Percentiles rank a stretch among this genome's conserved stretches.
These are phyloP conservation scores for Candida takata DNA, from an alignment of 805 yeast genomes.

Conservation along the genomic window DNA sequence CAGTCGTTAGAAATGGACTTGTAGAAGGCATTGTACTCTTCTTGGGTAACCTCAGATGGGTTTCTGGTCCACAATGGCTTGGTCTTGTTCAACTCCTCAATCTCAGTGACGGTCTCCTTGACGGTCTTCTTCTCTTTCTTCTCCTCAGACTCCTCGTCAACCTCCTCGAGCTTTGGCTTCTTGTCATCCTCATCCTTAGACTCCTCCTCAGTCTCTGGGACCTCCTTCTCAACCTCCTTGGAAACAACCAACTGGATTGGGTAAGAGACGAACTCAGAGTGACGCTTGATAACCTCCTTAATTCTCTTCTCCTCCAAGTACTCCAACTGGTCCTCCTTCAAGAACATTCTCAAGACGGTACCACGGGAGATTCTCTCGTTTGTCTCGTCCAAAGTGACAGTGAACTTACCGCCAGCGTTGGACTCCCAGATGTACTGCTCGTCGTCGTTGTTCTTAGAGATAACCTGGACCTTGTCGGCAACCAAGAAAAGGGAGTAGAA, in stretches of 20 bases:
- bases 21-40: conserved; percentile 98
- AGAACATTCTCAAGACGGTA: conserved; percentile 88
- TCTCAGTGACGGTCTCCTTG: conserved; percentile 89
- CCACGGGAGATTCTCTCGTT: conserved; percentile 92
- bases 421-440: conserved; percentile 99
- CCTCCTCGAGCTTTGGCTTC: conserved; percentile 69
- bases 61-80: conserved; percentile 99
- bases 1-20: conserved; percentile 98
- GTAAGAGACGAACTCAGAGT: conserved; percentile 98
- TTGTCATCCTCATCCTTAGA: conserved; percentile 52
- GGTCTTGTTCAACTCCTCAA: conserved; percentile 97
- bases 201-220: conserved; percentile 67
- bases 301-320: conserved; percentile 99
- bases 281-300: conserved; percentile 98
- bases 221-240: conserved; percentile 98
- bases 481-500: conserved; percentile 98
- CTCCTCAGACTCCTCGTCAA: conserved; percentile 59
- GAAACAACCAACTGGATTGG: conserved; percentile 98
- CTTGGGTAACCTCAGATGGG: conserved; percentile 96
- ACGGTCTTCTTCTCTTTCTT: conserved; percentile 73
- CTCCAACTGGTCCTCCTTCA: conserved; percentile 98
- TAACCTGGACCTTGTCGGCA: conserved; percentile 97
- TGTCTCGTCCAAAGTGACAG: conserved; percentile 83
- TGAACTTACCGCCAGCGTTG: conserved; percentile 99
- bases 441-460: conserved; percentile 97